phyloP scores from a whole-genome alignment of 1,284 basidiomycete genomes.

The Neotropicomus parvogracilis region DNA sequence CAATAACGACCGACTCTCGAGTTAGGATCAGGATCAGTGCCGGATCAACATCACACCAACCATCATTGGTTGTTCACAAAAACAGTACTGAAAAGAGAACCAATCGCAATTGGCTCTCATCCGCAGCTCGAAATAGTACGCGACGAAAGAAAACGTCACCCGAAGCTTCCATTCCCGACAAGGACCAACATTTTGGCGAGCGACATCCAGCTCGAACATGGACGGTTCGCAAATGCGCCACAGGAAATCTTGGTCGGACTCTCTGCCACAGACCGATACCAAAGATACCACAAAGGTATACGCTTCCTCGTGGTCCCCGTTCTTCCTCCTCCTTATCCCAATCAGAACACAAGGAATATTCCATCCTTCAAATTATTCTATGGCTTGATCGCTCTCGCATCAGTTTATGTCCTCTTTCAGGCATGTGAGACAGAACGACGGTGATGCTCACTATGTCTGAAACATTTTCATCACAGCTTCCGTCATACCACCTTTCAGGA shows the following conservation, averaged over 20 bases:
- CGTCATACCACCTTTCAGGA: constrained; percentile 5
- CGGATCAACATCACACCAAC: not conserved
- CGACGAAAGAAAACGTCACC: constrained; percentile 4
- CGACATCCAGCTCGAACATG: constrained; percentile 1
- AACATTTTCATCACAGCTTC: constrained; percentile 14
- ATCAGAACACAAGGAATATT: constrained; percentile 9
- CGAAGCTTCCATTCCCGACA: constrained; percentile 11
- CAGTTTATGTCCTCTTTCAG: constrained; percentile 21
- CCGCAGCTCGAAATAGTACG: no score
- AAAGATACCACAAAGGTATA: constrained; percentile 13
- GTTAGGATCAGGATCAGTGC: no score
- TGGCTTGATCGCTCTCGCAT: constrained; percentile 10
- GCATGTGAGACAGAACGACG: constrained; percentile 9
- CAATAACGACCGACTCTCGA: no score
- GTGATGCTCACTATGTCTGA: not conserved
- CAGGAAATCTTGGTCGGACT: constrained; percentile 14
- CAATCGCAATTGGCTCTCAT: constrained; percentile 12
- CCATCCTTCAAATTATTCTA: constrained; percentile 13
- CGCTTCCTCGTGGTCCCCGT: not conserved
- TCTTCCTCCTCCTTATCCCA: not conserved
- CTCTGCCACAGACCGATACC: not conserved
- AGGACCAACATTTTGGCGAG: no score
- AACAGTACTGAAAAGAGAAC: not conserved
- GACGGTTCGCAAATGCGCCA: constrained; percentile 20
- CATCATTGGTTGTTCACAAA: no score